Conservation (phyloP, 2,329 filamentous ascomycete genomes). For the Exophiala viscosa region DNA sequence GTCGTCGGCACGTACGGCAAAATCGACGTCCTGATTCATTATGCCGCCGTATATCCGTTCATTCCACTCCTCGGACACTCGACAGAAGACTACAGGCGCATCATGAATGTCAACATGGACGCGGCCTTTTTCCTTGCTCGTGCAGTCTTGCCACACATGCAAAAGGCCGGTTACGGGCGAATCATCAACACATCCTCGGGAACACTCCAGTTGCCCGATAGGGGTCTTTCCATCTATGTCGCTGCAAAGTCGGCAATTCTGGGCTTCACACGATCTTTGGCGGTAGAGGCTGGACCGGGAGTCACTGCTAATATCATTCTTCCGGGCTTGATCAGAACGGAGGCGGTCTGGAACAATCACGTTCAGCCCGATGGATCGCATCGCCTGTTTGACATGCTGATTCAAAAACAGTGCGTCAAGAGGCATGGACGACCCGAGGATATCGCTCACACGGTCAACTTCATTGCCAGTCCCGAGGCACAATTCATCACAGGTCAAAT, state of each 20-base stretch:
- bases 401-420: conserved; percentile 6
- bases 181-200: conserved; percentile 6
- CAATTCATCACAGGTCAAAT: conserved; percentile 5
- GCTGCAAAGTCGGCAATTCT: conserved; percentile 4
- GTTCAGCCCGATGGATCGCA: not conserved
- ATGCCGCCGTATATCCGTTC: conserved; percentile 5
- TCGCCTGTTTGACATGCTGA: conserved; percentile 1
- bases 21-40: conserved; percentile 6
- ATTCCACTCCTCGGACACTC: conserved; percentile 3
- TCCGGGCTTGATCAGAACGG: conserved; percentile 2
- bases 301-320: conserved; percentile 3
- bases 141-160: conserved; percentile 8
- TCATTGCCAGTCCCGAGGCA: conserved; percentile 6
- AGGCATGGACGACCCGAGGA: conserved; percentile 1
- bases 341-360: not conserved
- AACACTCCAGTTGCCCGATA: conserved; percentile 1
- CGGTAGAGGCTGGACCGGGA: conserved; percentile 7
- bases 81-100: not conserved
- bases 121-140: conserved; percentile 3
- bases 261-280: not conserved
- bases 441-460: conserved; percentile 1
- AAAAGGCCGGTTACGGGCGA: conserved; percentile 8
- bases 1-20: conserved; percentile 3
- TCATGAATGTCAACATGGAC: conserved; percentile 3
- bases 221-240: conserved; percentile 1